Conservation (phyloP, 2,329 filamentous ascomycete species). For the Onygenales sp. region DNA sequence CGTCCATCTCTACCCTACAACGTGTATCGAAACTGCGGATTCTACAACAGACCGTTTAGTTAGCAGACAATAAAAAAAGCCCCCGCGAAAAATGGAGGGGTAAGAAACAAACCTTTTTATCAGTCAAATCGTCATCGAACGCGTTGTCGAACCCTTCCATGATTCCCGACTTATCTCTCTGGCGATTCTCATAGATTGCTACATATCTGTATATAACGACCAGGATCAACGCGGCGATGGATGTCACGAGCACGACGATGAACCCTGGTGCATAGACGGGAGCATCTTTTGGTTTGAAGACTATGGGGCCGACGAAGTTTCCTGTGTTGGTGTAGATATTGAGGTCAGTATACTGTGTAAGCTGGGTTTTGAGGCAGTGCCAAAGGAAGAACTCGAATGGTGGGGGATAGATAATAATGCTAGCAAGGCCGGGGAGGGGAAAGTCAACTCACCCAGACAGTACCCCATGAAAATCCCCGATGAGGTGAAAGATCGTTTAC, state of each 20-base stretch:
- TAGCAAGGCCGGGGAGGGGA: too few relatives aligned
- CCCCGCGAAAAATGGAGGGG: neutral
- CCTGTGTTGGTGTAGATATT: constrained; percentile 10
- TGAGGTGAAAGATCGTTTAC: constrained; percentile 40
- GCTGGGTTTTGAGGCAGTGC: too few relatives aligned
- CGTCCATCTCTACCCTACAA: neutral
- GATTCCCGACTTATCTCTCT: constrained; percentile 33
- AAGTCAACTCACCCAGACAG: constrained; percentile 32
- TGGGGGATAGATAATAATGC: too few relatives aligned
- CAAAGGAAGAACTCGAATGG: too few relatives aligned
- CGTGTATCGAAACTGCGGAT: constrained; percentile 2
- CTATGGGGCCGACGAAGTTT: constrained; percentile 38
- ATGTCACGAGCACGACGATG: constrained; percentile 28
- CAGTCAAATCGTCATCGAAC: constrained; percentile 44
- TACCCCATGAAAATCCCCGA: constrained; percentile 44
- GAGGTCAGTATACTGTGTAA: neutral
- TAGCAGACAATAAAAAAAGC: neutral
- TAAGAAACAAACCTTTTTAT: constrained; percentile 22
- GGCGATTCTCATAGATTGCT: constrained; percentile 36
- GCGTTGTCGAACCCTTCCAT: constrained; percentile 44
- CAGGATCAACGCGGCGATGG: constrained; percentile 25
- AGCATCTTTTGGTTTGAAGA: constrained; percentile 32
- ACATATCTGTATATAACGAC: constrained; percentile 17
- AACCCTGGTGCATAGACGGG: constrained; percentile 33
- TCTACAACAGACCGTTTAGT: neutral